Evolutionary conservation across 2,329 filamentous ascomycete species (phyloP), one percentile per base, ranked within the genome.

Genomic region (Purpureocillium lavendulum): DNA sequence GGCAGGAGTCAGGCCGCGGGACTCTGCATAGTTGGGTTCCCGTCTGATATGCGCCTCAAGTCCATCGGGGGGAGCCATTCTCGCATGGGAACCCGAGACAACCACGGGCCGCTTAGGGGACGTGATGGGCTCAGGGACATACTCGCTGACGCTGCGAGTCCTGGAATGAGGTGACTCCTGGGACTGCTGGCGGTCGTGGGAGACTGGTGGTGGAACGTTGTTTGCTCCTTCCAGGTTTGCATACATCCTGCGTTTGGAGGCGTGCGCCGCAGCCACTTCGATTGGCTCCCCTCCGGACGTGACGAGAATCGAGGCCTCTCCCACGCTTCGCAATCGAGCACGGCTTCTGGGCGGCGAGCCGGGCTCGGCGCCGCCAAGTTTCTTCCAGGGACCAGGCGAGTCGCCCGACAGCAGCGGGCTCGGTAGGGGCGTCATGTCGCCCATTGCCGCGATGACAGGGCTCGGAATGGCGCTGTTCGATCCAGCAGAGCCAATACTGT

Each of bases 121-220:
- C 33, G 79, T 71, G 47, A 82, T 67, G 5, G 76, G 66, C 39
- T 92, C 84, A 2, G 88, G 87, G 0, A 80, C 73, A 59, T 94
- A 95, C 48, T 96, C 89, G 65, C 88, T 95, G 18, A 92, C 67
- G 60, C 89, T 96, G 51, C 89, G 75, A 58, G 92, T 88, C 43
- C 85, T 76, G 11, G 69, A 67, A 58, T 87, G 84, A 12, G 36
- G 36, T 3, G 31, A 4, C 8, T 49, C 33, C 14, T 47, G 44
- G 3, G 40, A 32, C 50, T 59, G 40, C 48, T 51, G 30, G 12
- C 17, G 17, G 46, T 45, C 33, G 4, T 39, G 41, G 10, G 42
- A 33, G 46, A 14, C 40, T 43, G 41, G 42, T 11, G 66, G 66
- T 16, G 68, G 44, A 4, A 42, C 40, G 35, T 46, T 49, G 11